A percentile compares a stretch with the other conserved stretches of the same genome.
Conservation (phyloP, 164 flowering plant species). For the Vitis amurensis region DNA sequence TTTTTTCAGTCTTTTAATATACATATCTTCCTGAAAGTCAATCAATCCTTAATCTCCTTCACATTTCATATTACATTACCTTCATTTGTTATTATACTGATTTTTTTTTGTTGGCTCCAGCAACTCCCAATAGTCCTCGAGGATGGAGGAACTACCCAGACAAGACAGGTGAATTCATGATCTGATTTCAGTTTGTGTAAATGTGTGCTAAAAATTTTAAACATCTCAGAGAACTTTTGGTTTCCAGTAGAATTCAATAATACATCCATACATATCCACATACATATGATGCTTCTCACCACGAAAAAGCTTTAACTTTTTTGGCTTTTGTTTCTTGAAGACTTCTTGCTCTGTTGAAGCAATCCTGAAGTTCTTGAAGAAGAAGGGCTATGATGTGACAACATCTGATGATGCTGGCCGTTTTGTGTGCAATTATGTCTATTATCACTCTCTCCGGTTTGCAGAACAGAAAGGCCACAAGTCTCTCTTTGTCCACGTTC, state of each 20-base stretch:
- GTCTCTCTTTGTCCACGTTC: slow-evolving; percentile 71
- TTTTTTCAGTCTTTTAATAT: not conserved
- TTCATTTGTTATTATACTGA: not conserved
- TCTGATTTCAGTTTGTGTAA: not conserved
- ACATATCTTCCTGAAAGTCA: not conserved
- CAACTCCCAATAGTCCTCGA: slow-evolving; percentile 47
- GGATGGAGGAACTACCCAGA: slow-evolving; percentile 58
- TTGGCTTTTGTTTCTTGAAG: slow-evolving; percentile 26
- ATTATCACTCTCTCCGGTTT: slow-evolving; percentile 69
- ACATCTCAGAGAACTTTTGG: no score
- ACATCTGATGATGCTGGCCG: slow-evolving; percentile 64
- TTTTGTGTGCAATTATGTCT: slow-evolving; percentile 74
- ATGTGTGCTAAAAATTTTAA: no score
- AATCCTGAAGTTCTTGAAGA: slow-evolving; percentile 35
- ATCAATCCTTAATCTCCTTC: not conserved
- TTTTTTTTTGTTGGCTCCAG: slow-evolving; percentile 25
- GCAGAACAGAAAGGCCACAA: slow-evolving; percentile 64
- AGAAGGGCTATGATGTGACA: slow-evolving; percentile 43
- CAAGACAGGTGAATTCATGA: slow-evolving; percentile 44
- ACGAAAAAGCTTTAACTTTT: not conserved
- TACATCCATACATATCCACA: no score
- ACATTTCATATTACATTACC: not conserved
- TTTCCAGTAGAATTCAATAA: no score
- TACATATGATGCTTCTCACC: no score
- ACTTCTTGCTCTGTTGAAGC: slow-evolving; percentile 40